These are phyloP conservation scores for Neurospora crassa DNA, from an alignment of 2,329 filamentous ascomycete species.

Conservation along the genomic window DNA sequence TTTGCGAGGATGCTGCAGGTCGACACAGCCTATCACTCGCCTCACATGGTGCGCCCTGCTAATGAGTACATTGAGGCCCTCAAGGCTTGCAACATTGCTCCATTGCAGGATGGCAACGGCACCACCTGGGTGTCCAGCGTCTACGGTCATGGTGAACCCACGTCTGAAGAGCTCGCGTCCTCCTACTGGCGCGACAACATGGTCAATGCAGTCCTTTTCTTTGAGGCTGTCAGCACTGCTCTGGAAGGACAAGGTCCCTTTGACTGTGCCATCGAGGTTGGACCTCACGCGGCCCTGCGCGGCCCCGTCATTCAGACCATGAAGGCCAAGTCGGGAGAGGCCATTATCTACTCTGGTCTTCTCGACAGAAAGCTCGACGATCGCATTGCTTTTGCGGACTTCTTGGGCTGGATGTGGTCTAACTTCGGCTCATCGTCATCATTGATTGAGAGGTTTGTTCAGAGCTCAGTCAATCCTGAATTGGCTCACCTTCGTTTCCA, in stretches of 20 bases:
- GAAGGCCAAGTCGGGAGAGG: slow-evolving; percentile 10
- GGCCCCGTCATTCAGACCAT: slow-evolving; percentile 28
- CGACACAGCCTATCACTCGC: slow-evolving; percentile 40
- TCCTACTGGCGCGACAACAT: slow-evolving; percentile 38
- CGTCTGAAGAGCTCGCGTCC: slow-evolving; percentile 11
- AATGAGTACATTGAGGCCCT: slow-evolving; percentile 25
- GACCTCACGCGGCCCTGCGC: slow-evolving; percentile 35
- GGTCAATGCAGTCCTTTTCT: slow-evolving; percentile 33
- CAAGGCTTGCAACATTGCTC: slow-evolving; percentile 19
- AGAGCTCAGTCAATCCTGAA: slow-evolving; percentile 14
- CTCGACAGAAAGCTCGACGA: slow-evolving; percentile 24
- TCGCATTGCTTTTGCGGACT: slow-evolving; percentile 22
- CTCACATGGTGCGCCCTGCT: slow-evolving; percentile 32
- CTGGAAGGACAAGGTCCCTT: slow-evolving; percentile 17
- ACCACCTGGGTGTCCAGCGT: slow-evolving; percentile 33
- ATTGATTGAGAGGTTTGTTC: slow-evolving; percentile 17
- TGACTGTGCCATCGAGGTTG: slow-evolving; percentile 33
- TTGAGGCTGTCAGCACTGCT: slow-evolving; percentile 27
- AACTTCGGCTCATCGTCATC: slow-evolving; percentile 18
- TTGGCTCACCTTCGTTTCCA: slow-evolving; percentile 12
- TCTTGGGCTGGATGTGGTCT: slow-evolving; percentile 26
- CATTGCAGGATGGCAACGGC: slow-evolving; percentile 15
- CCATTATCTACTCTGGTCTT: slow-evolving; percentile 23
- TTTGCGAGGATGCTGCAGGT: slow-evolving; percentile 29
- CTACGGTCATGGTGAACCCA: slow-evolving; percentile 14